Evolutionary conservation across 2,329 filamentous ascomycete species (phyloP).

Genomic region (Intubia oerlemansii): DNA sequence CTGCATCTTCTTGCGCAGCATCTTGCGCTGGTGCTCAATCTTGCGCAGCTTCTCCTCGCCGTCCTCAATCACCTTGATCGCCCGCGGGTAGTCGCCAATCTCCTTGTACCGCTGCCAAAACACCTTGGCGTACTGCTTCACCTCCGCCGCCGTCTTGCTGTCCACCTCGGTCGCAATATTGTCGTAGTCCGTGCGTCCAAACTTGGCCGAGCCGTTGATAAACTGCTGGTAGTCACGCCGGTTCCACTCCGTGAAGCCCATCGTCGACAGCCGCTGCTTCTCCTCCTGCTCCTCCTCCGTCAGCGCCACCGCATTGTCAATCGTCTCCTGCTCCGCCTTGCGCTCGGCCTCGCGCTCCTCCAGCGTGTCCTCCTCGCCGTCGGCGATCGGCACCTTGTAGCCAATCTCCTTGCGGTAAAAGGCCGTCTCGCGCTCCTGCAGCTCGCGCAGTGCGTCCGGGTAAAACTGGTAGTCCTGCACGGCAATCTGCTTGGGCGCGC

Average conservation of each 20-base stretch:
- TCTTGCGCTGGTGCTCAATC: slow-evolving; percentile 78
- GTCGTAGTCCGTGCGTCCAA: slow-evolving; percentile 69
- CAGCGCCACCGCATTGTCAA: slow-evolving; percentile 73
- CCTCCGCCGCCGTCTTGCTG: slow-evolving; percentile 66
- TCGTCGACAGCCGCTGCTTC: slow-evolving; percentile 59
- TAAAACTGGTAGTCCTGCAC: slow-evolving; percentile 98
- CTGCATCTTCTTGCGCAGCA: slow-evolving; percentile 85
- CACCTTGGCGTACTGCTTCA: slow-evolving; percentile 78
- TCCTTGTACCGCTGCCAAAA: slow-evolving; percentile 95
- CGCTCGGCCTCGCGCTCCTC: slow-evolving; percentile 75
- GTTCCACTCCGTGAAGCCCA: slow-evolving; percentile 91
- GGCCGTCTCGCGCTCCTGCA: slow-evolving; percentile 92
- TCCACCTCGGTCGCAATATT: slow-evolving; percentile 79
- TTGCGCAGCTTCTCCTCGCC: slow-evolving; percentile 80
- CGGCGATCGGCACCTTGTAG: slow-evolving; percentile 78
- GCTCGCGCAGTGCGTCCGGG: slow-evolving; percentile 57
- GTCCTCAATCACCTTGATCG: slow-evolving; percentile 73
- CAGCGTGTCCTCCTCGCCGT: slow-evolving; percentile 66
- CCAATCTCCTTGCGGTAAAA: slow-evolving; percentile 91
- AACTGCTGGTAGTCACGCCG: slow-evolving; percentile 97
- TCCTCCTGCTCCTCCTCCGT: slow-evolving; percentile 78
- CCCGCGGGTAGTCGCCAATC: slow-evolving; percentile 73
- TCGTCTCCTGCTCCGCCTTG: slow-evolving; percentile 71
- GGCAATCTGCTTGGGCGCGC: slow-evolving; percentile 75
- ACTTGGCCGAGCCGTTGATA: slow-evolving; percentile 83